These are phyloP conservation scores for Aureobasidium sp. DNA, from an alignment of 2,329 filamentous ascomycete genomes.

Conservation along the genomic window DNA sequence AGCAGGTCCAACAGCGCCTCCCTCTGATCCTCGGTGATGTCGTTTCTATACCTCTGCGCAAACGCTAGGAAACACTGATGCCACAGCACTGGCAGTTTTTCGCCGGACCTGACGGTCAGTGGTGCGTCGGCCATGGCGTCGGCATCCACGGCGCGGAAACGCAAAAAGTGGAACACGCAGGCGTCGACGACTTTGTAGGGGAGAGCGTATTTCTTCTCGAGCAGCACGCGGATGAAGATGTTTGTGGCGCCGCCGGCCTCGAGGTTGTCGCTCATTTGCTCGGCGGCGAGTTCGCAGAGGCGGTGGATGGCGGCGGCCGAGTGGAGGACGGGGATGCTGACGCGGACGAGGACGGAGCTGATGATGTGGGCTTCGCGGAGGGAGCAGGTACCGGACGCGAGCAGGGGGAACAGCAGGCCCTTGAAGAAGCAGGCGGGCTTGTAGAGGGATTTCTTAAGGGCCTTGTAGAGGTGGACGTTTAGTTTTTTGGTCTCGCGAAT, in stretches of 20 bases:
- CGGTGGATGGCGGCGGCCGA: slow-evolving; percentile 86
- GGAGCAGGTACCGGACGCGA: slow-evolving; percentile 78
- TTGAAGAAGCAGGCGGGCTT: slow-evolving; percentile 97
- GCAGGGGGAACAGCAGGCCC: slow-evolving; percentile 84
- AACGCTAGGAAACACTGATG: slow-evolving; percentile 90
- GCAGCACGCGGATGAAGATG: slow-evolving; percentile 82
- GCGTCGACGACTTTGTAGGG: slow-evolving; percentile 92
- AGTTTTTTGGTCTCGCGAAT: slow-evolving; percentile 92
- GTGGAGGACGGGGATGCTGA: slow-evolving; percentile 84
- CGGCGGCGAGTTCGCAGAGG: slow-evolving; percentile 86
- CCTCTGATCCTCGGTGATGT: slow-evolving; percentile 90
- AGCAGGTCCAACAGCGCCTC: slow-evolving; percentile 85
- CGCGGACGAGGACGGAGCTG: slow-evolving; percentile 71
- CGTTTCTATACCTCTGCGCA: slow-evolving; percentile 87
- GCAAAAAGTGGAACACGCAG: slow-evolving; percentile 91
- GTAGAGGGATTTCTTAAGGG: slow-evolving; percentile 85
- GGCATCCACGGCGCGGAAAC: slow-evolving; percentile 60
- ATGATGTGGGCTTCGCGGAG: slow-evolving; percentile 88
- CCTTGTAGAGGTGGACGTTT: slow-evolving; percentile 90
- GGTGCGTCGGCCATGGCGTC: slow-evolving; percentile 44
- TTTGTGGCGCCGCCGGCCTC: slow-evolving; percentile 89
- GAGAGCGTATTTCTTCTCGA: slow-evolving; percentile 95
- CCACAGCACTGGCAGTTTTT: slow-evolving; percentile 79
- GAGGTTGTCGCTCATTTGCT: slow-evolving; percentile 72
- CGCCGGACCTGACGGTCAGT: slow-evolving; percentile 28